Evolutionary conservation across 1,139 yeast genomes (phyloP).

Genomic region (Yamadazyma songkhlaensis): DNA sequence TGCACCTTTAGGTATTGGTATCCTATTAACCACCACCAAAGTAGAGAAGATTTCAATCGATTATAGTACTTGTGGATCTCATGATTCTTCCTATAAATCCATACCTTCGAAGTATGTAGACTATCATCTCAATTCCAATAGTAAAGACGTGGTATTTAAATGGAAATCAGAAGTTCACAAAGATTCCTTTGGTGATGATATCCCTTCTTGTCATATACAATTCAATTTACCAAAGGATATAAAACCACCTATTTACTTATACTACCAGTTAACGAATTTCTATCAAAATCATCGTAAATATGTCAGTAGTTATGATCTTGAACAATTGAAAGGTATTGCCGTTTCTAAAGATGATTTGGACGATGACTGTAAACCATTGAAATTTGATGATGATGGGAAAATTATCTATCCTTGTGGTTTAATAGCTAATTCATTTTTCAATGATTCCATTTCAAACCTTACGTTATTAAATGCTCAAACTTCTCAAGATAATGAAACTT

Average conservation of each 20-base stretch:
- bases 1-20: slow-evolving; percentile 73
- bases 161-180: slow-evolving; percentile 50
- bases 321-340: slow-evolving; percentile 64
- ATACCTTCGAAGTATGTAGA: slow-evolving; percentile 53
- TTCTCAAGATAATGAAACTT: slow-evolving; percentile 47
- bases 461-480: slow-evolving; percentile 44
- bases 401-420: slow-evolving; percentile 86
- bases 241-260: slow-evolving; percentile 59
- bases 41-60: slow-evolving; percentile 59
- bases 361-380: slow-evolving; percentile 60
- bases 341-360: slow-evolving; percentile 44
- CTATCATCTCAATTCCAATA: slow-evolving; percentile 52
- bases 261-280: slow-evolving; percentile 70
- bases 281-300: slow-evolving; percentile 78
- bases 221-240: slow-evolving; percentile 60
- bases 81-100: slow-evolving; percentile 30
- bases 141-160: slow-evolving; percentile 41
- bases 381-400: slow-evolving; percentile 31
- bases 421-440: slow-evolving; percentile 89
- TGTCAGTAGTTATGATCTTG: slow-evolving; percentile 65
- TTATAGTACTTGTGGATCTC: slow-evolving; percentile 55
- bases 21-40: slow-evolving; percentile 54
- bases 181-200: slow-evolving; percentile 32
- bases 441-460: slow-evolving; percentile 67
- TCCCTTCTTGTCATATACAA: slow-evolving; percentile 50